Percentiles rank a stretch among this genome's conserved stretches.
Conservation (phyloP, 345 rosid species). For the Eucalyptus sideroxylon region DNA sequence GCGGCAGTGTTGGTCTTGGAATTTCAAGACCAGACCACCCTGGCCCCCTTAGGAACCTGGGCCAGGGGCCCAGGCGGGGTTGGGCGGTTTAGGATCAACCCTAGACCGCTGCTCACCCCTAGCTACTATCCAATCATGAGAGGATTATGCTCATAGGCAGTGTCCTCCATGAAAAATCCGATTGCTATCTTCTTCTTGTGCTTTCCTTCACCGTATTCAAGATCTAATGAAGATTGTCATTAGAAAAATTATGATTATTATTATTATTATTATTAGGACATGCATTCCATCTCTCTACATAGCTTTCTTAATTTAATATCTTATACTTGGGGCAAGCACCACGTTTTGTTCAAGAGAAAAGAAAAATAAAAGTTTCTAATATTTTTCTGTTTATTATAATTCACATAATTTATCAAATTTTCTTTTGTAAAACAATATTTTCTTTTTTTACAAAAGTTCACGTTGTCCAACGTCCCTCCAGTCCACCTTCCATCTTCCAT, state of each 20-base stretch:
- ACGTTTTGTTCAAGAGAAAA: not conserved
- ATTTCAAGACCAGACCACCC: no score
- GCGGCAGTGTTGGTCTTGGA: no score
- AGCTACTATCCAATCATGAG: not conserved
- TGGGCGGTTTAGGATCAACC: no score
- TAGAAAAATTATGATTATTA: no score
- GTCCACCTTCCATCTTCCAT: not conserved
- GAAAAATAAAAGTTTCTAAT: not conserved
- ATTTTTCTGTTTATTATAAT: no score
- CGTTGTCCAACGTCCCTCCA: not conserved
- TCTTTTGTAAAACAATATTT: not conserved
- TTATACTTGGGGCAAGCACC: not conserved
- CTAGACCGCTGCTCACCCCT: no score
- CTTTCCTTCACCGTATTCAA: rapidly evolving
- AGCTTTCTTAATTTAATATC: not conserved
- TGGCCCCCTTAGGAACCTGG: no score
- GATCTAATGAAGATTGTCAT: not conserved
- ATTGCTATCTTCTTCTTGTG: no score
- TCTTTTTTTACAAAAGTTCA: not conserved
- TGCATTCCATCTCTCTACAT: not conserved
- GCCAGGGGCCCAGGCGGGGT: no score
- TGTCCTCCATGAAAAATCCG: not conserved
- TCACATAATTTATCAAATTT: no score
- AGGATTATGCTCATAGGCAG: not conserved
- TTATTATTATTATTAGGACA: no score